Conservation (phyloP, 1,139 yeast genomes). For the Debaryomycetaceae sp. region DNA sequence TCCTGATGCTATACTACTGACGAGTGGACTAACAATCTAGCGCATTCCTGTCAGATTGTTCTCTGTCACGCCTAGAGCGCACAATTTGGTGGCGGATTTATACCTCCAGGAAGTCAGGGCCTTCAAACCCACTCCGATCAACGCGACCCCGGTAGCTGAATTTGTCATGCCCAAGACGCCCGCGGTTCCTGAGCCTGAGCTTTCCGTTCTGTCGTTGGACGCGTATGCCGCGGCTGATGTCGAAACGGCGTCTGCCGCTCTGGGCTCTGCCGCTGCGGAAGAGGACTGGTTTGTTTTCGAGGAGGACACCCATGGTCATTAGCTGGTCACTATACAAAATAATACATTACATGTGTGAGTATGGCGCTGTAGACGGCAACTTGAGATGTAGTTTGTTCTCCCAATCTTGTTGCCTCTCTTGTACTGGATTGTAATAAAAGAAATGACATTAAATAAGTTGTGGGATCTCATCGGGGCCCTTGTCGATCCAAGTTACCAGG, state of each 20-base stretch:
- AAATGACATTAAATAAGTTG: too few relatives aligned
- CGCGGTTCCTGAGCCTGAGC: conserved; percentile 59
- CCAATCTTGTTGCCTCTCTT: too few relatives aligned
- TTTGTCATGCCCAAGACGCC: conserved; percentile 77
- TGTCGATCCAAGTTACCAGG: too few relatives aligned
- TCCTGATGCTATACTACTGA: too few relatives aligned
- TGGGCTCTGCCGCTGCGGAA: conserved; percentile 33
- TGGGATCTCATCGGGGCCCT: too few relatives aligned
- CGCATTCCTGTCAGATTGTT: conserved; percentile 32
- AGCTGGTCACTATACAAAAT: too few relatives aligned
- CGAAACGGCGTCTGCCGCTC: conserved; percentile 40
- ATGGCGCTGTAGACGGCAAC: too few relatives aligned
- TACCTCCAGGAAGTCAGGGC: conserved; percentile 80
- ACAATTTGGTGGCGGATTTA: conserved; percentile 70
- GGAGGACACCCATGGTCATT: conserved; percentile 78
- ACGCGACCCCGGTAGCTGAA: conserved; percentile 71
- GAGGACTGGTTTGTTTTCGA: conserved; percentile 83
- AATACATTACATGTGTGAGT: too few relatives aligned
- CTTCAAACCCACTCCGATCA: conserved; percentile 72
- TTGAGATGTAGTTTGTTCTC: too few relatives aligned
- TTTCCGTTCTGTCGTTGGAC: conserved; percentile 62
- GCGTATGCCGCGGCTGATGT: conserved; percentile 69
- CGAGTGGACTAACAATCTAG: conserved; percentile 10
- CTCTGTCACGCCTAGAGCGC: conserved; percentile 35
- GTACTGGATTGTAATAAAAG: too few relatives aligned